phyloP scores from a whole-genome alignment of 768 basidiomycete genomes.

The Termitomyces titanicus region DNA sequence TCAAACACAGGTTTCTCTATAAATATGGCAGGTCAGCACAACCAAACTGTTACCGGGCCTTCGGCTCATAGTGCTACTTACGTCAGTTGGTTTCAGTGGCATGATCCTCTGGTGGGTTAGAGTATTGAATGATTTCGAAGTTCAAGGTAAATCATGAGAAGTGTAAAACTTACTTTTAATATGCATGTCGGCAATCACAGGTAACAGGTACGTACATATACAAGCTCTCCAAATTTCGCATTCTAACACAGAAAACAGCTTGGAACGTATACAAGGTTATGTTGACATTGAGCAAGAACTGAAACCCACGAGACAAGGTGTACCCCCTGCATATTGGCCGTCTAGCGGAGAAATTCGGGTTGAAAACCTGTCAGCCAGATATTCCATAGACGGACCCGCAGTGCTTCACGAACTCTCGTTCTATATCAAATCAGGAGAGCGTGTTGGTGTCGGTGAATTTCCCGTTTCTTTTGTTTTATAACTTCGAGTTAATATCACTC shows the following conservation, averaged over 20 bases:
- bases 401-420: conserved; percentile 54
- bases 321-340: conserved; percentile 68
- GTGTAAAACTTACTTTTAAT: conserved; percentile 13
- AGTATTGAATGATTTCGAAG: conserved; percentile 40
- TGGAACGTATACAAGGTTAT: conserved; percentile 71
- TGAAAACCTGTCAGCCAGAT: conserved; percentile 52
- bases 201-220: conserved; percentile 32
- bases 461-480: background rate
- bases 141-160: conserved; percentile 26
- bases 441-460: conserved; percentile 45
- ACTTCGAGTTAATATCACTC: background rate
- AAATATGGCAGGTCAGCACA: conserved; percentile 41
- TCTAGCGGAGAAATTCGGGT: conserved; percentile 51
- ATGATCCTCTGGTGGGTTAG: conserved; percentile 50
- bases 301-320: conserved; percentile 31
- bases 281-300: conserved; percentile 59
- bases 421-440: conserved; percentile 51
- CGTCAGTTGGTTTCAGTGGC: conserved; percentile 50
- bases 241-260: conserved; percentile 19
- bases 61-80: background rate
- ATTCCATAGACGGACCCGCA: conserved; percentile 49
- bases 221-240: background rate
- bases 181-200: conserved; percentile 22
- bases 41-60: conserved; percentile 16
- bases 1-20: conserved; percentile 49